phyloP scores from a whole-genome alignment of 768 basidiomycete species.

The Rhodotorula paludigena region DNA sequence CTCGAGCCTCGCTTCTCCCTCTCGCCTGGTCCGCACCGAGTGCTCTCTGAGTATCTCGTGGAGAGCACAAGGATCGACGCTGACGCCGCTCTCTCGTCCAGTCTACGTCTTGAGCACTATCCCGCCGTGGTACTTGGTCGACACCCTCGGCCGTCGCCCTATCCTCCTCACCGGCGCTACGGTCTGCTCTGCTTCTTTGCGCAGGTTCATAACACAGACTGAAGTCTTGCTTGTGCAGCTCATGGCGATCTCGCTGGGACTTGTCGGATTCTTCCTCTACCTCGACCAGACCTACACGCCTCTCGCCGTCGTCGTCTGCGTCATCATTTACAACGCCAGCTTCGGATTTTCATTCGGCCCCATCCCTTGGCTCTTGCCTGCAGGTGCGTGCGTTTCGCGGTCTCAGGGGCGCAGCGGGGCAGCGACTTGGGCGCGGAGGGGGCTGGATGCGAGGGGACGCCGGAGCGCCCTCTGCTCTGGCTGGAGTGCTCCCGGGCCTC shows the following conservation, averaged over 20 bases:
- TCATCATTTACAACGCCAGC: constrained; percentile 87
- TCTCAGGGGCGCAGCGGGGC: too few relatives aligned
- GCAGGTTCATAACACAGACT: neutral
- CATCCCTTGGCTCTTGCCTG: neutral
- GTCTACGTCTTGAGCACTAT: constrained; percentile 20
- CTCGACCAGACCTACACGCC: constrained; percentile 81
- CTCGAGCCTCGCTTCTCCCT: constrained; percentile 53
- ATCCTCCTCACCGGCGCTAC: constrained; percentile 83
- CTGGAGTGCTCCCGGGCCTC: too few relatives aligned
- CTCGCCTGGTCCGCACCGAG: too few relatives aligned
- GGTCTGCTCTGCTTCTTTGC: constrained; percentile 53
- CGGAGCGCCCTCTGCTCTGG: too few relatives aligned
- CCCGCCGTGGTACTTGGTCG: constrained; percentile 84
- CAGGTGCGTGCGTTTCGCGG: neutral
- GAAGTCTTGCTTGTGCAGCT: neutral
- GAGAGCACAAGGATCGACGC: too few relatives aligned
- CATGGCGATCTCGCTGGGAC: constrained; percentile 75
- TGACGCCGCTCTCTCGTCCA: neutral
- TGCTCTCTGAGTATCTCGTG: too few relatives aligned
- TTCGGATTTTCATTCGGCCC: constrained; percentile 56
- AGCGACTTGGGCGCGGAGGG: too few relatives aligned
- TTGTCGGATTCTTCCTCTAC: constrained; percentile 91
- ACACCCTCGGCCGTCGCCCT: constrained; percentile 78
- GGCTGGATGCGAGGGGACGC: too few relatives aligned
- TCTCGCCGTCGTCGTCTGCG: constrained; percentile 76